Conservation (phyloP, 2,329 filamentous ascomycete species). For the Penicillium freii region DNA sequence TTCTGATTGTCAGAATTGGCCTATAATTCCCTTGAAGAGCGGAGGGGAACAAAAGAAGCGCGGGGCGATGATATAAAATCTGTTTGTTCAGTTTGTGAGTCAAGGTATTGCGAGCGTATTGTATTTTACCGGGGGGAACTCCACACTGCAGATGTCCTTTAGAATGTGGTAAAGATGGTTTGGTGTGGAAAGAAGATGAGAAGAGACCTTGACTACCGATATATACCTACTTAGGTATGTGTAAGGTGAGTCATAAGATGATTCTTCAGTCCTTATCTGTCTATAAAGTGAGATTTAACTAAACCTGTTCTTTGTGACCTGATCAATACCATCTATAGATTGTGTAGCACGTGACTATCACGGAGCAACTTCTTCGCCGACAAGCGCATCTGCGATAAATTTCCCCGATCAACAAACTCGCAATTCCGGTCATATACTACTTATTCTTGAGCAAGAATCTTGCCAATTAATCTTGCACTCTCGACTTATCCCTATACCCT, state of each 20-base stretch:
- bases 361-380: constrained; percentile 27
- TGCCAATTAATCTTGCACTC: neutral
- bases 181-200: neutral
- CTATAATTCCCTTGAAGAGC: constrained; percentile 13
- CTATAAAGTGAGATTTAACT: neutral
- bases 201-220: neutral
- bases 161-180: neutral
- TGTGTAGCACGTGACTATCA: constrained; percentile 23
- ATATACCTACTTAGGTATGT: neutral
- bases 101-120: constrained; percentile 5
- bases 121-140: constrained; percentile 7
- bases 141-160: neutral
- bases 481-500: neutral
- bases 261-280: no score
- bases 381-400: constrained; percentile 24
- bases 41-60: constrained; percentile 22
- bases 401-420: constrained; percentile 23
- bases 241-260: no score
- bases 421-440: constrained; percentile 6
- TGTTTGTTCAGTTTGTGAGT: constrained; percentile 14
- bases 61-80: constrained; percentile 27
- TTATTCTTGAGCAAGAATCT: neutral
- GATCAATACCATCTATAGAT: neutral
- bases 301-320: neutral
- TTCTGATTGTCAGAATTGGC: constrained; percentile 23